phyloP scores from a whole-genome alignment of 2,329 filamentous ascomycete genomes.

The Botrytis byssoidea region DNA sequence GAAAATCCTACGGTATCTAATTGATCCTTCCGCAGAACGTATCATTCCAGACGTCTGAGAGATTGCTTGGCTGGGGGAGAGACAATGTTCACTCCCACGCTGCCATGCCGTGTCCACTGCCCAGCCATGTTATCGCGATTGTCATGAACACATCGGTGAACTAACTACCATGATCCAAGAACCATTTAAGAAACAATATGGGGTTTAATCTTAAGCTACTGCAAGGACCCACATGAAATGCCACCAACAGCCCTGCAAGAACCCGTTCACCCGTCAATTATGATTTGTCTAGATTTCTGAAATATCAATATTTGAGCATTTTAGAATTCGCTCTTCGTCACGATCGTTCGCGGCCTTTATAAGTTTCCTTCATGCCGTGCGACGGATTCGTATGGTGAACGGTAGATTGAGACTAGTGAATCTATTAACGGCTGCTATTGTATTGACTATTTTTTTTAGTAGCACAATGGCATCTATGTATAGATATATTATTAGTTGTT shows the following conservation, averaged over 20 bases:
- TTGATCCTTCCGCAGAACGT: background rate
- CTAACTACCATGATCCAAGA: background rate
- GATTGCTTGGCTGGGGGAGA: background rate
- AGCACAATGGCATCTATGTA: background rate
- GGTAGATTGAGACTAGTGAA: background rate
- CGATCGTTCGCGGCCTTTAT: background rate
- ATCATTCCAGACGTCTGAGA: background rate
- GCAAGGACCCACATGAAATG: background rate
- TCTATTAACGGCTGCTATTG: background rate
- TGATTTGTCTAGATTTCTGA: constrained; percentile 6
- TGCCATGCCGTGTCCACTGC: background rate
- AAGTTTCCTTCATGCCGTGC: background rate
- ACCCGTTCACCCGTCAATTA: background rate
- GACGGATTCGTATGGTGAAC: background rate
- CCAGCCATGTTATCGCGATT: constrained; percentile 8
- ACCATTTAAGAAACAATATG: constrained; percentile 4
- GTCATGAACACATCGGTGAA: background rate
- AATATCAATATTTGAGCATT: background rate
- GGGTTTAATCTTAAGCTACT: background rate
- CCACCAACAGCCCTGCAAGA: background rate
- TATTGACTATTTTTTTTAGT: background rate
- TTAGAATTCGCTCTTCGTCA: background rate
- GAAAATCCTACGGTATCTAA: background rate
- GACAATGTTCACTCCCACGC: background rate
- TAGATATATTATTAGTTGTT: background rate